Percentiles rank a stretch among this genome's conserved stretches.
Conservation (phyloP, 2,329 filamentous ascomycete genomes). For the Penicillium sp. region DNA sequence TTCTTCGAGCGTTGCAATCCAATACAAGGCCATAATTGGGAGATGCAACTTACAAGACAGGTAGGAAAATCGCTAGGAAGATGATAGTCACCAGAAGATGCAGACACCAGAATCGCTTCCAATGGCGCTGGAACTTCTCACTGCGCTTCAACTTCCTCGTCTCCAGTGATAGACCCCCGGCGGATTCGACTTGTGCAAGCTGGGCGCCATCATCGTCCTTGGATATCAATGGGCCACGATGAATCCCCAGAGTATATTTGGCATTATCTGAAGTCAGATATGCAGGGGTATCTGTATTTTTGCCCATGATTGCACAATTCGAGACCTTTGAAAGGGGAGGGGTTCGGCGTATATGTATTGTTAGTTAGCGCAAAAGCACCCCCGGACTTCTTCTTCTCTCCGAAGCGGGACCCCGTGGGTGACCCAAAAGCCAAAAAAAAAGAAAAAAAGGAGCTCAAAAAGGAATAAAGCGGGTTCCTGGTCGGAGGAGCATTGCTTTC, state of each 20-base stretch:
- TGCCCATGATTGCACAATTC: constrained; percentile 17
- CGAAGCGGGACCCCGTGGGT: neutral
- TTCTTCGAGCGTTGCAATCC: neutral
- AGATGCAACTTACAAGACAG: constrained; percentile 29
- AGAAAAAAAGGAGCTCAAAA: neutral
- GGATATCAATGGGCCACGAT: constrained; percentile 24
- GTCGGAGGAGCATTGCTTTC: constrained; percentile 17
- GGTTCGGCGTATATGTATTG: constrained; percentile 3
- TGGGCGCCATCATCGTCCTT: constrained; percentile 13
- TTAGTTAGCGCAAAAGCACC: neutral
- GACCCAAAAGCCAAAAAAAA: neutral
- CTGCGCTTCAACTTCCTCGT: constrained; percentile 19
- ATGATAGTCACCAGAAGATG: constrained; percentile 30
- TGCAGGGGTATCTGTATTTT: constrained; percentile 18
- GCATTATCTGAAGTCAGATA: constrained; percentile 23
- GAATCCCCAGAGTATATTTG: constrained; percentile 25
- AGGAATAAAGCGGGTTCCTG: neutral
- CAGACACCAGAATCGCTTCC: constrained; percentile 34
- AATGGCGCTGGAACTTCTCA: constrained; percentile 29
- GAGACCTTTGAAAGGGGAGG: neutral
- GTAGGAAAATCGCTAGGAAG: constrained; percentile 34
- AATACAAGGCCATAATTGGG: neutral
- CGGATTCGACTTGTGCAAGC: constrained; percentile 24
- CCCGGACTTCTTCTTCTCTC: neutral
- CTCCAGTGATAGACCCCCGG: constrained; percentile 23